Conservation (phyloP, 441 rosid species). For the Eutrema salsugineum region DNA sequence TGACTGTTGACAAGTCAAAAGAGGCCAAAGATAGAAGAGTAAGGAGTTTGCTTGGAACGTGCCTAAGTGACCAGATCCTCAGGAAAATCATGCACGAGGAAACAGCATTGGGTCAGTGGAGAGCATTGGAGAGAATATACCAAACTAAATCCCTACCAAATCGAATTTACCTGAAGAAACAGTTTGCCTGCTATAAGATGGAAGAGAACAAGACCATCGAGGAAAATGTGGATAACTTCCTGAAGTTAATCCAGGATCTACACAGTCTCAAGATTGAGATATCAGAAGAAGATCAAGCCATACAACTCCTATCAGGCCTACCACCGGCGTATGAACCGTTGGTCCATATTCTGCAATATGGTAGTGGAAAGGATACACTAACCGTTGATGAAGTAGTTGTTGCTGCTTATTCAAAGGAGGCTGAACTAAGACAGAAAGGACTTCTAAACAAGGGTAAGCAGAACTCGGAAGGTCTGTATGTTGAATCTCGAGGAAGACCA, state of each 20-base stretch:
- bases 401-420: background rate
- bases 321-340: background rate
- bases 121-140: background rate
- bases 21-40: too few relatives aligned
- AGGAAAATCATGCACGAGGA: background rate
- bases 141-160: background rate
- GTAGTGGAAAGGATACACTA: background rate
- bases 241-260: too few relatives aligned
- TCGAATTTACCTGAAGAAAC: background rate
- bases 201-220: background rate
- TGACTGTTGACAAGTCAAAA: too few relatives aligned
- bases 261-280: too few relatives aligned
- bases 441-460: background rate
- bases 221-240: background rate
- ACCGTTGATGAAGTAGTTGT: background rate
- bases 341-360: background rate
- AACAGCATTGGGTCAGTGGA: background rate
- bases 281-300: background rate
- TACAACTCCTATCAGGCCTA: background rate
- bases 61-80: background rate
- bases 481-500: too few relatives aligned
- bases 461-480: too few relatives aligned
- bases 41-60: background rate
- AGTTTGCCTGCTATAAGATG: background rate
- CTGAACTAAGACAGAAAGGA: background rate